phyloP scores from a whole-genome alignment of 2,329 filamentous ascomycete genomes.

The Trichophyton benhamiae region DNA sequence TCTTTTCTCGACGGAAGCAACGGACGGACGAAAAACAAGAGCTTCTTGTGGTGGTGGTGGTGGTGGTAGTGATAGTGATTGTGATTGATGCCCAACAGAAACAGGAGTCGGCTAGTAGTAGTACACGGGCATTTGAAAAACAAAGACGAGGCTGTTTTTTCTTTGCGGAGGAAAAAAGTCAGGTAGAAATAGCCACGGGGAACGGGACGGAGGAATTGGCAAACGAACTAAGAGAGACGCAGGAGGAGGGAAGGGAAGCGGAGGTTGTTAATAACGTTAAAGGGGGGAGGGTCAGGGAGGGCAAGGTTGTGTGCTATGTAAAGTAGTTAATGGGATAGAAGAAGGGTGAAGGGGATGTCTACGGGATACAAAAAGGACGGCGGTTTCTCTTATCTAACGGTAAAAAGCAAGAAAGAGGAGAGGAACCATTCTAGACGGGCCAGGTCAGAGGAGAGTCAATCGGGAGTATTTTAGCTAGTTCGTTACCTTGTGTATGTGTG shows the following conservation, averaged over 20 bases:
- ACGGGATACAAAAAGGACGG: background rate
- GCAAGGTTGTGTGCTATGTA: background rate
- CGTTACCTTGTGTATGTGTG: background rate
- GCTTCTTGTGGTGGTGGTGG: too few species aligned
- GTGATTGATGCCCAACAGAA: slow-evolving; percentile 9
- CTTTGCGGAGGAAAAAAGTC: background rate
- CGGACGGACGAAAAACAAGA: slow-evolving; percentile 2
- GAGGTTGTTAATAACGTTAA: background rate
- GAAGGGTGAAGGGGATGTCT: background rate
- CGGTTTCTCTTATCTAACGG: background rate
- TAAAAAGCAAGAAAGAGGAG: background rate
- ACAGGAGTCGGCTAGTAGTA: slow-evolving; percentile 4
- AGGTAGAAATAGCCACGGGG: slow-evolving; percentile 3
- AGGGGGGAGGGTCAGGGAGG: background rate
- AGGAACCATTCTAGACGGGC: slow-evolving; percentile 10
- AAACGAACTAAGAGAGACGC: too few species aligned
- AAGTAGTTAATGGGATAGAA: background rate
- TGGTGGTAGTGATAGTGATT: background rate
- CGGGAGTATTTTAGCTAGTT: too few species aligned
- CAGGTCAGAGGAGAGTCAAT: background rate
- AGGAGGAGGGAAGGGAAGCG: too few species aligned
- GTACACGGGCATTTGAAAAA: slow-evolving; percentile 8
- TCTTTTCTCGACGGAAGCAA: slow-evolving; percentile 9
- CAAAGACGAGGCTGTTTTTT: slow-evolving; percentile 9
- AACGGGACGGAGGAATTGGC: background rate